Percentiles rank a stretch among this genome's conserved stretches.
These are phyloP conservation scores for Excoecaria agallocha DNA, from an alignment of 345 rosid species.

Conservation along the genomic window DNA sequence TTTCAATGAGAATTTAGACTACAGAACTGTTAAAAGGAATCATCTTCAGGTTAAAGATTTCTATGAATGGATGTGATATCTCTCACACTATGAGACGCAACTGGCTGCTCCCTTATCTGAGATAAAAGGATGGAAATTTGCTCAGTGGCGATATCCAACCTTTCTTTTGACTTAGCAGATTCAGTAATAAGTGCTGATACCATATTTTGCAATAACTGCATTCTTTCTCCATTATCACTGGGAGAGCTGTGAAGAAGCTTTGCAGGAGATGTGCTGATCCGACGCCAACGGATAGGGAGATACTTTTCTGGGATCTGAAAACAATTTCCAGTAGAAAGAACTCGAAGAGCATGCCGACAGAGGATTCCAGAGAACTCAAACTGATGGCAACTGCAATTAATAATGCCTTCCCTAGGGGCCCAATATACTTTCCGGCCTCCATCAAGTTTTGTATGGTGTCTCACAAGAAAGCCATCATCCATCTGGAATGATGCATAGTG, in stretches of 20 bases:
- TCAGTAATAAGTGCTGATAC: slow-evolving; percentile 66
- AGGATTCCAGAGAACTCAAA: slow-evolving; percentile 97
- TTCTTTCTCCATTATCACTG: slow-evolving; percentile 54
- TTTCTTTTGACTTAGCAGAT: slow-evolving; percentile 77
- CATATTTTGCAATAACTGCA: slow-evolving; percentile 73
- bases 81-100: slow-evolving; percentile 34
- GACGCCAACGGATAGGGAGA: slow-evolving; percentile 82
- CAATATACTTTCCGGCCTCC: slow-evolving; percentile 94
- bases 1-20: slow-evolving; percentile 10
- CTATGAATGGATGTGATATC: slow-evolving; percentile 41
- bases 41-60: slow-evolving; percentile 22
- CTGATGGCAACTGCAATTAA: slow-evolving; percentile 91
- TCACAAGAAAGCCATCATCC: slow-evolving; percentile 78
- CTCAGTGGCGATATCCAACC: slow-evolving; percentile 75
- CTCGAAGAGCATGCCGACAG: slow-evolving; percentile 88
- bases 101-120: slow-evolving; percentile 73
- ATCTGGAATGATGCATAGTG: slow-evolving; percentile 90
- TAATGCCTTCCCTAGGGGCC: slow-evolving; percentile 79
- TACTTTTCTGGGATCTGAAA: slow-evolving; percentile 89
- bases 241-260: slow-evolving; percentile 47
- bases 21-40: neutral
- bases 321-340: slow-evolving; percentile 88
- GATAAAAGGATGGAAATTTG: slow-evolving; percentile 68
- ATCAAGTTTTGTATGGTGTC: slow-evolving; percentile 90
- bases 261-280: slow-evolving; percentile 47